Conservation (phyloP, 805 yeast species). For the Zygosaccharomyces bisporus region DNA sequence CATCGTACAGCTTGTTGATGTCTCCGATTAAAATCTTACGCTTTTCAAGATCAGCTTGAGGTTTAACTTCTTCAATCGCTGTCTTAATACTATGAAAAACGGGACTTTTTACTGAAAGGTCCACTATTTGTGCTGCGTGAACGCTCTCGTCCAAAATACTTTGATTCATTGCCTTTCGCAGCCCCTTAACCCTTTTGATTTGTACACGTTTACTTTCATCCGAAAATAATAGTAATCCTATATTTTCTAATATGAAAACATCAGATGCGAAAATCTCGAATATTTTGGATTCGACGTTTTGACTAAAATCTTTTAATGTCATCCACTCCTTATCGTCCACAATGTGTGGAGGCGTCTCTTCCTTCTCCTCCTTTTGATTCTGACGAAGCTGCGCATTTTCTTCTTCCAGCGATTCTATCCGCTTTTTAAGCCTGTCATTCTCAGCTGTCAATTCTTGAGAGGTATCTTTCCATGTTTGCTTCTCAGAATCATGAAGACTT, state of each 20-base stretch:
- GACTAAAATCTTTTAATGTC: slow-evolving; percentile 3
- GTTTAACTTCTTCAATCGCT: slow-evolving; percentile 14
- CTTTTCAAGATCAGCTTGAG: slow-evolving; percentile 13
- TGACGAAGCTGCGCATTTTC: slow-evolving; percentile 5
- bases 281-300: slow-evolving; percentile 12
- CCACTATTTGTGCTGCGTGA: slow-evolving; percentile 33
- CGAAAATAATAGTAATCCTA: slow-evolving; percentile 57
- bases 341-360: neutral
- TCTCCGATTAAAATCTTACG: slow-evolving; percentile 14
- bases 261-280: slow-evolving; percentile 43
- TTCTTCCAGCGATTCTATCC: slow-evolving; percentile 3
- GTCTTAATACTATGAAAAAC: slow-evolving; percentile 32
- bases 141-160: slow-evolving; percentile 34
- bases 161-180: slow-evolving; percentile 46
- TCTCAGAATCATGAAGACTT: neutral
- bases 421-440: slow-evolving; percentile 4
- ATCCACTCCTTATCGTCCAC: neutral
- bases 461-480: neutral
- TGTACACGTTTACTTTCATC: slow-evolving; percentile 39
- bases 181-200: slow-evolving; percentile 77
- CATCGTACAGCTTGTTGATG: slow-evolving; percentile 29
- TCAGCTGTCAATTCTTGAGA: neutral
- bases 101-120: slow-evolving; percentile 49
- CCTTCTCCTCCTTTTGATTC: neutral
- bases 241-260: slow-evolving; percentile 62